Evolutionary conservation across 495 filamentous ascomycete genomes (phyloP), one percentile per base, ranked within the genome.

Genomic region (Aspergillus nidulans): DNA sequence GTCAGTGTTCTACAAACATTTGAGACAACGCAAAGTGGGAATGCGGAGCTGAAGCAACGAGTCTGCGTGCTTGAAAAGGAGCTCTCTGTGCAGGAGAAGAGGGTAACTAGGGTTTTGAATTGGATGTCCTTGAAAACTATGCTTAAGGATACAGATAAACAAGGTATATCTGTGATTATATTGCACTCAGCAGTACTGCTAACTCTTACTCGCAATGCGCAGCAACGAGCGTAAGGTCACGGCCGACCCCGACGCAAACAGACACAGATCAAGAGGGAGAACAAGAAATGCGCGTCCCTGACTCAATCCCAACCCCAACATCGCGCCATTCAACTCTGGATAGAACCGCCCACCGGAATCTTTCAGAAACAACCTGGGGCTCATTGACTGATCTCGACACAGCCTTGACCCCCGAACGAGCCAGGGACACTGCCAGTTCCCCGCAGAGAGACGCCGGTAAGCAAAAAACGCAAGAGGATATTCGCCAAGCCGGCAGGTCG

Each of bases 401-500:
- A 16, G 15, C 23, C 45, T 26, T 6, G 25, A 23, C 7, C n/a
- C 20, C 6, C 16, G n/a, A 46, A 5, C 21, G 12, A 30, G 12
- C 15, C 25, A n/a, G 42, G 1, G 19, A 9, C 24, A 28, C 6
- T 30, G 7, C 10, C 7, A 26, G 20, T 46, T 13, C 23, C 4
- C 19, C 4, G 12, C 2, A 15, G 15, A 30, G 30, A 15, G 43
- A 30, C 8, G n/a, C 10, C n/a, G 16, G n/a, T 20, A 10, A 13
- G 21, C 43, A 55, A 34, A 19, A 21, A 2, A 16, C 30, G 12
- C 16, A 21, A 1, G 24, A 13, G 1, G 1, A 18, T 0, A 25
- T 62, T 10, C 39, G 38, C 13, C 65, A 68, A 34, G 25, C 44
- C 28, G 38, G 34, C 8, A 41, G 49, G 41, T 46, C 59, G 6